phyloP scores from a whole-genome alignment of 2,329 filamentous ascomycete species.

The Monosporascus sp. region DNA sequence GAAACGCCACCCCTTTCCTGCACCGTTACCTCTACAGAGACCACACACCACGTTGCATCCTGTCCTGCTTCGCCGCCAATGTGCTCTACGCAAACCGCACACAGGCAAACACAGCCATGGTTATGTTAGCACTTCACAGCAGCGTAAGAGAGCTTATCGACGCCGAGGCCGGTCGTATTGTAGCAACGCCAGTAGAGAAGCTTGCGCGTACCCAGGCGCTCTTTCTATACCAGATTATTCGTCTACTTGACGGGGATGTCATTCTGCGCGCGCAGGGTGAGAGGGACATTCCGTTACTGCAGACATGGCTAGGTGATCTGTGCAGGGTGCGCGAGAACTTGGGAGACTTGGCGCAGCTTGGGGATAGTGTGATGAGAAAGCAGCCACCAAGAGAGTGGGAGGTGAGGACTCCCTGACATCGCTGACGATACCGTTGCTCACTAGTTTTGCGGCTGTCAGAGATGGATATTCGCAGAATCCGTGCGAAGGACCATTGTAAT shows the following conservation, averaged over 20 bases:
- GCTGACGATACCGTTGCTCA: no score
- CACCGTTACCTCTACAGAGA: constrained; percentile 23
- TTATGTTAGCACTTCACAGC: constrained; percentile 20
- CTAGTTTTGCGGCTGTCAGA: constrained; percentile 12
- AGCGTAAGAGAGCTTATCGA: constrained; percentile 17
- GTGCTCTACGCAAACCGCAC: constrained; percentile 27
- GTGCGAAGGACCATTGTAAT: constrained; percentile 28
- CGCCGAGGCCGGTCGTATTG: constrained; percentile 1
- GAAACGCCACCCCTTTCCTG: constrained; percentile 24
- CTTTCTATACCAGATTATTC: no score
- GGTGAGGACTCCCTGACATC: constrained; percentile 8
- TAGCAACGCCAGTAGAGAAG: constrained; percentile 18
- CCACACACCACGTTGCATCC: constrained; percentile 22
- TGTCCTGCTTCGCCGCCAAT: constrained; percentile 24
- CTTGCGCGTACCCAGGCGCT: constrained; percentile 15
- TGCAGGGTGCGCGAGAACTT: constrained; percentile 21
- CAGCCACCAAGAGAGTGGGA: constrained; percentile 20
- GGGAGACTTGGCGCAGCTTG: constrained; percentile 8
- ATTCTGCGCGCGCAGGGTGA: no score
- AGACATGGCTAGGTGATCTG: no score
- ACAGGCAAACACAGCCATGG: constrained; percentile 20
- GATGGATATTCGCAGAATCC: constrained; percentile 30
- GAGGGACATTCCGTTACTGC: no score
- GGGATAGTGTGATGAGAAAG: constrained; percentile 1
- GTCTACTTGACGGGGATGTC: no score